Evolutionary conservation across 1,139 yeast genomes (phyloP).

Genomic region (Pichia sp.): DNA sequence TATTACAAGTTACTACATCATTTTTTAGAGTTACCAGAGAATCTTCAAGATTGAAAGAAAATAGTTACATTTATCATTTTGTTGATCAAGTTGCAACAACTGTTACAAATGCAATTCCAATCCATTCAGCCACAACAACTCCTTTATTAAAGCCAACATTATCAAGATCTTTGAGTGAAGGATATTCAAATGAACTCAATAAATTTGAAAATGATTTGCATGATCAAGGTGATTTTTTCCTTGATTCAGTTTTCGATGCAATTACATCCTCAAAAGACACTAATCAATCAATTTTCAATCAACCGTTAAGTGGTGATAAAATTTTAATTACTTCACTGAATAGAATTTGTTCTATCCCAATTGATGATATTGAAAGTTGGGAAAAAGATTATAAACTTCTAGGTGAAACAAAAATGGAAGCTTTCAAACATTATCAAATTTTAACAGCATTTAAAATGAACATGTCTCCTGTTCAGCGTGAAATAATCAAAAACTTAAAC

Average conservation of each 20-base stretch:
- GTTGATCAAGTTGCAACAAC: constrained; percentile 12
- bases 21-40: constrained; percentile 28
- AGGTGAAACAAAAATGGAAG: constrained; percentile 8
- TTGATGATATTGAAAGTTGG: constrained; percentile 15
- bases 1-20: constrained; percentile 38
- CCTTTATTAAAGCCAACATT: constrained; percentile 20
- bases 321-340: constrained; percentile 21
- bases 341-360: constrained; percentile 21
- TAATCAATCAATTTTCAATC: constrained; percentile 22
- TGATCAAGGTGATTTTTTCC: constrained; percentile 51
- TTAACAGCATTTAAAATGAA: constrained; percentile 33
- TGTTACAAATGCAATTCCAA: constrained; percentile 4
- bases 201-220: constrained; percentile 35
- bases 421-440: constrained; percentile 20
- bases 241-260: constrained; percentile 58
- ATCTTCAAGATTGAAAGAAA: constrained; percentile 21
- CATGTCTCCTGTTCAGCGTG: constrained; percentile 40
- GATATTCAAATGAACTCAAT: constrained; percentile 24
- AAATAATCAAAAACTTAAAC: constrained; percentile 54
- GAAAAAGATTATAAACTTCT: constrained; percentile 9
- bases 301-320: constrained; percentile 16
- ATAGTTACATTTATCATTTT: constrained; percentile 15
- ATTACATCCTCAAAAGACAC: constrained; percentile 32
- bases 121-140: constrained; percentile 13
- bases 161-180: constrained; percentile 30